A percentile compares a stretch with the other conserved stretches of the same genome.
phyloP scores from a whole-genome alignment of 257 asterid genomes.

The Capsicum baccatum region DNA sequence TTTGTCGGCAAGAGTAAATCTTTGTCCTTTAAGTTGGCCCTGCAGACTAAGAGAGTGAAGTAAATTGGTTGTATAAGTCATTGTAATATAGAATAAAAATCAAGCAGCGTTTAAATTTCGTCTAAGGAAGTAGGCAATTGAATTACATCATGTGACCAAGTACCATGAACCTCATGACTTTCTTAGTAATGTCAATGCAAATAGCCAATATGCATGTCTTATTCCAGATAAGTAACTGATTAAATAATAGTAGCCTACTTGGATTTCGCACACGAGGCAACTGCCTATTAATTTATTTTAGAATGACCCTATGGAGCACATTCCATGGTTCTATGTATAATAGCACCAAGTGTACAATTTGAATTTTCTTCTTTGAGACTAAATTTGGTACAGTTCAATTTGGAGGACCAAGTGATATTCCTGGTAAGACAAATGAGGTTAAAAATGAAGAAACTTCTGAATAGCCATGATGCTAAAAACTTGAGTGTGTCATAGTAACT shows the following conservation, averaged over 20 bases:
- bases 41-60: constrained; percentile 10
- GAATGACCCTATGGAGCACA: neutral
- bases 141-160: constrained; percentile 7
- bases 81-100: neutral
- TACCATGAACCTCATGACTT: constrained; percentile 9
- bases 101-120: neutral
- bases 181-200: neutral
- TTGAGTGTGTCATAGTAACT: neutral
- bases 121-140: neutral
- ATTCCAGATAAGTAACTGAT: constrained; percentile 33
- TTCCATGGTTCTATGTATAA: neutral
- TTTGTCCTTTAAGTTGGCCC: neutral
- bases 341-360: neutral
- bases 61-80: neutral
- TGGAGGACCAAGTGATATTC: neutral
- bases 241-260: constrained; percentile 31
- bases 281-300: constrained; percentile 21
- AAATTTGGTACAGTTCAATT: neutral
- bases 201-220: constrained; percentile 19
- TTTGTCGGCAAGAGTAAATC: neutral
- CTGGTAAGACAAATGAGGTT: neutral
- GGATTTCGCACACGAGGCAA: constrained; percentile 32
- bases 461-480: neutral
- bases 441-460: neutral
- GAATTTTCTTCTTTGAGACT: neutral